Evolutionary conservation across 371 early-diverging fungal genomes (phyloP).

Genomic region (Catenaria anguillulae): DNA sequence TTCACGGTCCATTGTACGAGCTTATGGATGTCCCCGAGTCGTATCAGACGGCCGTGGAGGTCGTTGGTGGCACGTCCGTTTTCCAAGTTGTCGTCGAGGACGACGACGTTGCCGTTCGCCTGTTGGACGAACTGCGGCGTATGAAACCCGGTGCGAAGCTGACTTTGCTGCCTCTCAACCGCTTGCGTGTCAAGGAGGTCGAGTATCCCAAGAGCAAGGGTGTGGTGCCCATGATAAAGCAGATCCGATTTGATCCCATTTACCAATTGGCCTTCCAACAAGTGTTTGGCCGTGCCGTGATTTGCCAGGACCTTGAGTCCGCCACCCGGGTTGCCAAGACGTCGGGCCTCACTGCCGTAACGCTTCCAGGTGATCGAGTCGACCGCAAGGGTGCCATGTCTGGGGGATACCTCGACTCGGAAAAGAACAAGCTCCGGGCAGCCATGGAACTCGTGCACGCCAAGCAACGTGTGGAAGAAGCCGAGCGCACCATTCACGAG

Average conservation of each 20-base stretch:
- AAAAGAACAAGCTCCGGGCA: slow-evolving; percentile 59
- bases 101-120: slow-evolving; percentile 66
- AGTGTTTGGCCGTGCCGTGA: slow-evolving; percentile 77
- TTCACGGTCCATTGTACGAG: slow-evolving; percentile 84
- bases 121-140: slow-evolving; percentile 58
- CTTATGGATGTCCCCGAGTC: slow-evolving; percentile 73
- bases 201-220: slow-evolving; percentile 58
- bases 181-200: slow-evolving; percentile 40
- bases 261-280: slow-evolving; percentile 63
- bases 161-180: slow-evolving; percentile 94
- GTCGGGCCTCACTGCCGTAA: slow-evolving; percentile 66
- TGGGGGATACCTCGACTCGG: slow-evolving; percentile 75
- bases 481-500: slow-evolving; percentile 24
- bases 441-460: slow-evolving; percentile 30
- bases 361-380: slow-evolving; percentile 81
- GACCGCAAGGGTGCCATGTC: slow-evolving; percentile 85
- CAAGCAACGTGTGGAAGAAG: slow-evolving; percentile 28
- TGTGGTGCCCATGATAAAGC: slow-evolving; percentile 65
- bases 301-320: slow-evolving; percentile 75
- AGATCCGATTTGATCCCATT: slow-evolving; percentile 48
- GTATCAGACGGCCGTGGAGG: slow-evolving; percentile 78
- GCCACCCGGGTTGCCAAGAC: slow-evolving; percentile 62
- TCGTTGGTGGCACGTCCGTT: slow-evolving; percentile 73
- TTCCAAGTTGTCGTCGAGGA: slow-evolving; percentile 96
- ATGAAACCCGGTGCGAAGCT: slow-evolving; percentile 62